Evolutionary conservation across 1,284 basidiomycete species (phyloP).

Genomic region (Volvariella surrecta): DNA sequence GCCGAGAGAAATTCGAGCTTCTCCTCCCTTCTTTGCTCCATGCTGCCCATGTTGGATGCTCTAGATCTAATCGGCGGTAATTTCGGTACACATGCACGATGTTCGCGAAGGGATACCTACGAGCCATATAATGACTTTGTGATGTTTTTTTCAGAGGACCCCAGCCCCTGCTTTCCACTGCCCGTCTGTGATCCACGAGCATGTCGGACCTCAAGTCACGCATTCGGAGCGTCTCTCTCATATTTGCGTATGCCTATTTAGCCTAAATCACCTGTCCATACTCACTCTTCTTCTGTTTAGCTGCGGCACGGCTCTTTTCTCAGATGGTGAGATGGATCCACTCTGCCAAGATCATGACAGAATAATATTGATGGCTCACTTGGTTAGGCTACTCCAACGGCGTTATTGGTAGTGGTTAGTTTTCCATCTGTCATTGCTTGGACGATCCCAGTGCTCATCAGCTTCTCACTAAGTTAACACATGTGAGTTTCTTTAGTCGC

Average conservation of each 20-base stretch:
- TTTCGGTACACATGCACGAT: too few species aligned
- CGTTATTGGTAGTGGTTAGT: conserved; percentile 65
- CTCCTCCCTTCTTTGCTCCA: too few species aligned
- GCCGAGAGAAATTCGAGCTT: too few species aligned
- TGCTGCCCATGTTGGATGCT: too few species aligned
- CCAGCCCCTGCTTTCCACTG: not conserved
- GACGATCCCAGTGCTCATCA: too few species aligned
- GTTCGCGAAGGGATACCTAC: too few species aligned
- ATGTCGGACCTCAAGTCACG: conserved; percentile 24
- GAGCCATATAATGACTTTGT: too few species aligned
- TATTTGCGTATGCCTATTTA: conserved; percentile 64
- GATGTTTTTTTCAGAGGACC: not conserved
- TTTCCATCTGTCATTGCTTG: conserved; percentile 12
- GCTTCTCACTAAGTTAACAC: conserved; percentile 65
- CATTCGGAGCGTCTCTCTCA: conserved; percentile 55
- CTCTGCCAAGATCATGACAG: conserved; percentile 1
- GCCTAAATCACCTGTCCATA: too few species aligned
- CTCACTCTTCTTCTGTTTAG: conserved; percentile 29
- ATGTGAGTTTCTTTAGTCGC: conserved; percentile 28
- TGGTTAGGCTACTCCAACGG: conserved; percentile 74
- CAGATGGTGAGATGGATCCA: conserved; percentile 56
- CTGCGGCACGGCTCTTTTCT: conserved; percentile 83
- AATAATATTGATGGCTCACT: too few species aligned
- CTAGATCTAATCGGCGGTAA: too few species aligned
- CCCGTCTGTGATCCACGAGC: conserved; percentile 8